phyloP scores from a whole-genome alignment of 768 basidiomycete species.

The Panellus pusillus region DNA sequence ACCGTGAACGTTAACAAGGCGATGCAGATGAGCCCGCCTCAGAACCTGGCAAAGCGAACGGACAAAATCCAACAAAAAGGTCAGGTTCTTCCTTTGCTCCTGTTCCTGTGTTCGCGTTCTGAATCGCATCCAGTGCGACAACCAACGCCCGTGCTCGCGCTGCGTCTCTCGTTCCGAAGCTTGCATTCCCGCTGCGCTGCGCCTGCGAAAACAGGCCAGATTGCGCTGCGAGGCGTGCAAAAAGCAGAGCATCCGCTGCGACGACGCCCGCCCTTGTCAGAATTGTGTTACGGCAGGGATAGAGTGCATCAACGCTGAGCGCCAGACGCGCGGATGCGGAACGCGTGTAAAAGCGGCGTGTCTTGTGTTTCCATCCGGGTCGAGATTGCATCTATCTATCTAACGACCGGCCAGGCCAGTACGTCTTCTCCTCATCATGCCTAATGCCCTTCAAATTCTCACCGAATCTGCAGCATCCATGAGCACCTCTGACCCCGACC shows the following conservation, averaged over 20 bases:
- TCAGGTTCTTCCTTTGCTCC: conserved; percentile 17
- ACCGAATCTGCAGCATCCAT: no score
- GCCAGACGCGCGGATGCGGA: conserved; percentile 51
- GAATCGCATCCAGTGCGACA: conserved; percentile 48
- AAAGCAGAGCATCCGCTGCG: conserved; percentile 16
- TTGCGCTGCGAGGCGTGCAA: conserved; percentile 53
- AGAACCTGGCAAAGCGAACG: conserved; percentile 27
- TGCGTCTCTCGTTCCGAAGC: conserved; percentile 55
- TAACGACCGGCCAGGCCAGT: neutral
- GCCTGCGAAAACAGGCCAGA: conserved; percentile 57
- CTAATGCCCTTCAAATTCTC: no score
- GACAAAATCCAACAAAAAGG: conserved; percentile 73
- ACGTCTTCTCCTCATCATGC: no score
- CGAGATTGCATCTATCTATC: conserved; percentile 14
- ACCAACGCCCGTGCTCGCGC: conserved; percentile 61
- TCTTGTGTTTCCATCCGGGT: conserved; percentile 9
- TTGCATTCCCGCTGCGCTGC: conserved; percentile 52
- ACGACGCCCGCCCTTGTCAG: conserved; percentile 10
- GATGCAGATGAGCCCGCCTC: conserved; percentile 28
- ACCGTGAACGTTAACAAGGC: conserved; percentile 63
- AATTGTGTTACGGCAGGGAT: conserved; percentile 6
- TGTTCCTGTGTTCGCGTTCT: conserved; percentile 4
- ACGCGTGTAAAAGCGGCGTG: conserved; percentile 62
- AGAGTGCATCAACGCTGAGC: conserved; percentile 8
- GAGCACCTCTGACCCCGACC: no score